Conservation (phyloP, 768 basidiomycete species). For the Harrya chromipes region DNA sequence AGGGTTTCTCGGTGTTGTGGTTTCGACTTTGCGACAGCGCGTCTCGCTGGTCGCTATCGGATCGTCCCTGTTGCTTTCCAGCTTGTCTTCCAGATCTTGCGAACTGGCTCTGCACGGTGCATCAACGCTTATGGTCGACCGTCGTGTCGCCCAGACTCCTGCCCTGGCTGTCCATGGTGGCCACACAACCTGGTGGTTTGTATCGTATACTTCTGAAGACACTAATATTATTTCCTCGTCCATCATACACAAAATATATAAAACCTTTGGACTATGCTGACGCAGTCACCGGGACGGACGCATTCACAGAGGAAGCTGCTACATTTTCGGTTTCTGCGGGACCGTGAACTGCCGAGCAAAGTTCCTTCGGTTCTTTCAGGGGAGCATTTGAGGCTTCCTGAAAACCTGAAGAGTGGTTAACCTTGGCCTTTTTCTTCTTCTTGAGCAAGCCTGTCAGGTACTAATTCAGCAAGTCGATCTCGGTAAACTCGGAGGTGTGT, state of each 20-base stretch:
- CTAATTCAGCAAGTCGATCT: conserved; percentile 16
- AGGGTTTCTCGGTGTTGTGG: too few species aligned
- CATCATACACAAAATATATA: neutral
- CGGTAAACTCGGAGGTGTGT: conserved; percentile 12
- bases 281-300: conserved; percentile 13
- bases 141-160: too few species aligned
- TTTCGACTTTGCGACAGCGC: too few species aligned
- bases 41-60: too few species aligned
- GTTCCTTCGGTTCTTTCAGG: conserved; percentile 2
- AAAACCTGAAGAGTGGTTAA: conserved; percentile 18
- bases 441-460: conserved; percentile 60
- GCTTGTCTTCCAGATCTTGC: too few species aligned
- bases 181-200: too few species aligned
- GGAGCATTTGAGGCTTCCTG: conserved; percentile 23
- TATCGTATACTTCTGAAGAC: too few species aligned
- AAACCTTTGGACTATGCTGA: conserved; percentile 5
- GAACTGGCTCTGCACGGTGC: too few species aligned
- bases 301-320: neutral
- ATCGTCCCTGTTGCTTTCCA: too few species aligned
- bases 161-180: too few species aligned
- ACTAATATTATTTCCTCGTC: neutral
- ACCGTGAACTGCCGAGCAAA: neutral
- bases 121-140: too few species aligned
- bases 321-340: neutral
- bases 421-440: conserved; percentile 72